Conservation (phyloP, 1,284 basidiomycete genomes). For the Ustilago hordei region DNA sequence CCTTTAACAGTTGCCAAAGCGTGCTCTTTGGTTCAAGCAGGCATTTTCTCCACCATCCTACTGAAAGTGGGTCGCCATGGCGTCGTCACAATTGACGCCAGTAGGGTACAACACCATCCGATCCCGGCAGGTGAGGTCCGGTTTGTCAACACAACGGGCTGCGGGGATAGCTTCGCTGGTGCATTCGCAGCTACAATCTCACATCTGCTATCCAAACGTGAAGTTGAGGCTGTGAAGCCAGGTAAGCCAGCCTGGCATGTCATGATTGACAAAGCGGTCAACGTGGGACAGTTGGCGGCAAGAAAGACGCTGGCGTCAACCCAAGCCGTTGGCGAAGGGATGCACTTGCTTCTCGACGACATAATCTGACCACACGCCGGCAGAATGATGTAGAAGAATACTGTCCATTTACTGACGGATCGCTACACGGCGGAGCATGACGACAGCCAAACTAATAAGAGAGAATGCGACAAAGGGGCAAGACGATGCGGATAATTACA, state of each 20-base stretch:
- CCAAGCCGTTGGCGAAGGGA: slow-evolving; percentile 35
- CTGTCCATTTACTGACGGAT: slow-evolving; percentile 9
- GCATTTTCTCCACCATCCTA: slow-evolving; percentile 35
- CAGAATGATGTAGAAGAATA: not conserved
- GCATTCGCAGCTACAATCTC: slow-evolving; percentile 52
- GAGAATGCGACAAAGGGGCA: not conserved
- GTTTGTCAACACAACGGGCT: slow-evolving; percentile 62
- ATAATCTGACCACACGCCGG: not conserved
- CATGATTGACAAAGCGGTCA: slow-evolving; percentile 21
- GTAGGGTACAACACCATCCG: slow-evolving; percentile 31
- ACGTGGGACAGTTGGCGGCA: slow-evolving; percentile 43
- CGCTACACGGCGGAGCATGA: not conserved
- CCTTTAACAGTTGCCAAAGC: slow-evolving; percentile 10
- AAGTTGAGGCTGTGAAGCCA: not conserved
- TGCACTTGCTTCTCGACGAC: slow-evolving; percentile 25
- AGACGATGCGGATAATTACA: slow-evolving; percentile 5
- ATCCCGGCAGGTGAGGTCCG: slow-evolving; percentile 25
- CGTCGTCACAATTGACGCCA: slow-evolving; percentile 28
- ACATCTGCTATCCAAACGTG: slow-evolving; percentile 6
- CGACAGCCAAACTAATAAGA: not conserved
- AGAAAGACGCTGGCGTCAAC: slow-evolving; percentile 29
- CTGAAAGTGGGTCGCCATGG: slow-evolving; percentile 52
- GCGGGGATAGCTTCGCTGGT: slow-evolving; percentile 67
- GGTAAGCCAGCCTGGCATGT: not conserved
- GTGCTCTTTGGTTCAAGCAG: slow-evolving; percentile 5